Evolutionary conservation across 768 basidiomycete genomes (phyloP), one percentile per base, ranked within the genome.

Genomic region (Wakefieldia striispora): DNA sequence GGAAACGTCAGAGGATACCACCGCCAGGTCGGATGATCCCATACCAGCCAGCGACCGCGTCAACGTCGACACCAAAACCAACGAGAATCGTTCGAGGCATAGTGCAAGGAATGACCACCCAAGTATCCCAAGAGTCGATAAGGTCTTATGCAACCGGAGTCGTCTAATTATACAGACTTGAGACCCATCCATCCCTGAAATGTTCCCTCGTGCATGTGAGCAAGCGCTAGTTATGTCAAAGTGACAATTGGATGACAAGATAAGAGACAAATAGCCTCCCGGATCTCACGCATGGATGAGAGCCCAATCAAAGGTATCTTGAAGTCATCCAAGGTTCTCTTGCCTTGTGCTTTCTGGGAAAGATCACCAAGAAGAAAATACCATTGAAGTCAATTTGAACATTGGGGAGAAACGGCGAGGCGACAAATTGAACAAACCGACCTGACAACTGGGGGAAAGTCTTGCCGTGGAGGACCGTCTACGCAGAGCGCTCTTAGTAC

Each of bases 381-480:
- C 8, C 26, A 26, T 26, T 26, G 26, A 26, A 26, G 6, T 4
- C 6, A 1, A 8, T 26, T 26, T 26, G 26, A 26, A 26, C 26
- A 26, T 26, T 26, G 26, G 8, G 8, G 26, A 26, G 24, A 7
- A 24, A 24, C 24, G 7, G 4, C 7, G 24, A 24, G 24, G 24
- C 4, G 24, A 24, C 24, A 7, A 24, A 24, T 7, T 24, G 24
- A 24, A 24, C 24, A 7, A 24, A 7, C n/a, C n/a, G n/a, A n/a
- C n/a, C n/a, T n/a, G n/a, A n/a, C n/a, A n/a, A n/a, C n/a, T n/a
- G n/a, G n/a, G n/a, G 31, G 95, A 97, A 69, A 84, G 83, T 54
- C 76, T 91, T 20, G 78, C 80, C 3, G 86, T 98, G 17, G 90
- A 92, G 45, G 94, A 95, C 54, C 78, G 97, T 16, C 75, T 98